Percentiles rank a stretch among this genome's conserved stretches.
Evolutionary conservation across 805 yeast species (phyloP).

Genomic region (Lachancea waltii): DNA sequence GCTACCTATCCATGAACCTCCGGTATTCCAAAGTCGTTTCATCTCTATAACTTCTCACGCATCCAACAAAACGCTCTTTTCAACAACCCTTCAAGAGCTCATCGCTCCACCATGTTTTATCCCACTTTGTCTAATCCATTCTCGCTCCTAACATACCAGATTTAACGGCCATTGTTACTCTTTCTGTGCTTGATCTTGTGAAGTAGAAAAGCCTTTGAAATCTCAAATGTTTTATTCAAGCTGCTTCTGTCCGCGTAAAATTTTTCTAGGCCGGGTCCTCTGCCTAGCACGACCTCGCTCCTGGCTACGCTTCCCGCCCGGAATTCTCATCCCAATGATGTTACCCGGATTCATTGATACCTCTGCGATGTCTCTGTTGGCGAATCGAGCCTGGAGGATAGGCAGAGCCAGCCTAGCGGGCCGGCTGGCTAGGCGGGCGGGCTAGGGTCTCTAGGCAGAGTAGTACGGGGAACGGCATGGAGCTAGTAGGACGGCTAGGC

Average conservation of each 20-base stretch:
- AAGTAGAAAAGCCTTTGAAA: constrained; percentile 2
- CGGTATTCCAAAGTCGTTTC: too few species aligned
- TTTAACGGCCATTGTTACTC: constrained; percentile 42
- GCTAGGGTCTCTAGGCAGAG: neutral
- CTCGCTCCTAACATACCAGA: constrained; percentile 40
- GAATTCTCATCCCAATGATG: too few species aligned
- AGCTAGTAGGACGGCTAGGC: too few species aligned
- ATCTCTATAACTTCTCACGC: too few species aligned
- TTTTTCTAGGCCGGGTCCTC: constrained; percentile 4
- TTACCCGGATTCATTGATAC: neutral
- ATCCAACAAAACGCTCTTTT: neutral
- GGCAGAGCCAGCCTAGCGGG: neutral
- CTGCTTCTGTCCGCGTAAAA: constrained; percentile 3
- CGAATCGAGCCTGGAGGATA: too few species aligned
- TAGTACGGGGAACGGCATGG: too few species aligned
- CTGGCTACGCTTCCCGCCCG: too few species aligned
- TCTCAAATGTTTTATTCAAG: constrained; percentile 5
- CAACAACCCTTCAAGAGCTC: neutral
- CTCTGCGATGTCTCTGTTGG: too few species aligned
- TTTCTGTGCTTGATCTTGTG: constrained; percentile 6
- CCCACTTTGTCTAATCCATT: neutral
- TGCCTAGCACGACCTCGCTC: too few species aligned
- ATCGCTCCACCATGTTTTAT: neutral
- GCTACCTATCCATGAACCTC: too few species aligned
- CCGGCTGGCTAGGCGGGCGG: neutral